Conservation (phyloP, 345 rosid genomes). For the Eucalyptus polybractea region DNA sequence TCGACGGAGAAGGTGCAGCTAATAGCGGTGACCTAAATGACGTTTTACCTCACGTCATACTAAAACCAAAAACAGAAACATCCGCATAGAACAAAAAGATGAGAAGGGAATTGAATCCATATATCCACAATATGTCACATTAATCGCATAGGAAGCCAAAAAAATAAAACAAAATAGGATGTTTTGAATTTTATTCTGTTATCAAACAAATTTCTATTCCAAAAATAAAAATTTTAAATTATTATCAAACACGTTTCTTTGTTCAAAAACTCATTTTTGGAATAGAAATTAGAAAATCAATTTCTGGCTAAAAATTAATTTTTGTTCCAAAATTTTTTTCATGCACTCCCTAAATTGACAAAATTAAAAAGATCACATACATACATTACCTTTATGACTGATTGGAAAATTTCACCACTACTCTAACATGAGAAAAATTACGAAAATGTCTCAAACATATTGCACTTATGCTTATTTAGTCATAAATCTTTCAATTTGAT, state of each 20-base stretch:
- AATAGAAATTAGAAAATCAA: too few relatives aligned
- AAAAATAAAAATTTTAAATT: too few relatives aligned
- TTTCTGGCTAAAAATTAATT: too few relatives aligned
- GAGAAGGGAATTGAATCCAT: neutral
- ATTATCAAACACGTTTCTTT: too few relatives aligned
- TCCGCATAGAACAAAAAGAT: neutral
- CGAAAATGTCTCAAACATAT: neutral
- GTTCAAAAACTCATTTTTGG: fast-evolving
- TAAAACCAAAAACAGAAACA: neutral
- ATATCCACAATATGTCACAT: neutral
- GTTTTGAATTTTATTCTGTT: neutral
- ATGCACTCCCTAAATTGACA: too few relatives aligned
- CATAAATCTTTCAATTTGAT: too few relatives aligned
- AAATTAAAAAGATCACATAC: too few relatives aligned
- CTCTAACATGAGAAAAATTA: neutral
- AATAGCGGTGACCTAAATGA: neutral
- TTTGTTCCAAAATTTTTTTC: too few relatives aligned
- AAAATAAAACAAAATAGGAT: neutral
- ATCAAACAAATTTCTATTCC: too few relatives aligned
- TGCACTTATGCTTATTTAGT: neutral
- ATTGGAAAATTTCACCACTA: neutral
- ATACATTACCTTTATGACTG: neutral
- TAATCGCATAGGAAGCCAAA: neutral
- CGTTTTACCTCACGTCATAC: neutral
- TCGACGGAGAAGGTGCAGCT: neutral